A percentile compares a stretch with the other conserved stretches of the same genome.
Conservation (phyloP, 2,329 filamentous ascomycete genomes). For the Trichoderma sp. region DNA sequence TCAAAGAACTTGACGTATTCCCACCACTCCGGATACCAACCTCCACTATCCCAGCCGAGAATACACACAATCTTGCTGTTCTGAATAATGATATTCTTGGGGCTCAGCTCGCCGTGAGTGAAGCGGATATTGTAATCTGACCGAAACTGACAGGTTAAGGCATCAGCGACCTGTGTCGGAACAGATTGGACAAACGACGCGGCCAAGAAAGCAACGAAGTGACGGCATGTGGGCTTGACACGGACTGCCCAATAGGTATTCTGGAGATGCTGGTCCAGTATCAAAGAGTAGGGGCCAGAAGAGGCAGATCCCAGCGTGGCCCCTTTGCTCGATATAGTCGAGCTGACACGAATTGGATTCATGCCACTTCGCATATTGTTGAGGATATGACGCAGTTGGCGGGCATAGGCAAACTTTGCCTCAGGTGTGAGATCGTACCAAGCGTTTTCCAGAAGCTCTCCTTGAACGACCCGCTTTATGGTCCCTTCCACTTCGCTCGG, state of each 20-base stretch:
- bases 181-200: constrained; percentile 29
- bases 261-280: constrained; percentile 29
- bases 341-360: background rate
- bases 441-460: constrained; percentile 30
- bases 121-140: constrained; percentile 23
- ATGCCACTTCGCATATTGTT: constrained; percentile 23
- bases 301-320: constrained; percentile 24
- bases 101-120: constrained; percentile 29
- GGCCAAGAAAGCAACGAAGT: constrained; percentile 29
- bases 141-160: constrained; percentile 25
- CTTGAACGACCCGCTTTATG: constrained; percentile 21
- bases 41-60: constrained; percentile 33
- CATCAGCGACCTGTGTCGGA: constrained; percentile 24
- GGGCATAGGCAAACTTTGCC: constrained; percentile 27
- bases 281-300: constrained; percentile 24
- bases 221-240: constrained; percentile 15
- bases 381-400: constrained; percentile 30
- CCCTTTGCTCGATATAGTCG: background rate
- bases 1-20: constrained; percentile 37
- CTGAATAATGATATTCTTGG: constrained; percentile 31
- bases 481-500: background rate
- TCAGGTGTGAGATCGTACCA: constrained; percentile 27
- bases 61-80: constrained; percentile 27
- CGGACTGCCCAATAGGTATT: constrained; percentile 32
- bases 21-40: constrained; percentile 36